Evolutionary conservation across 1,284 basidiomycete species (phyloP), one percentile per base, ranked within the genome.

Genomic region (Austroboletus niveus): DNA sequence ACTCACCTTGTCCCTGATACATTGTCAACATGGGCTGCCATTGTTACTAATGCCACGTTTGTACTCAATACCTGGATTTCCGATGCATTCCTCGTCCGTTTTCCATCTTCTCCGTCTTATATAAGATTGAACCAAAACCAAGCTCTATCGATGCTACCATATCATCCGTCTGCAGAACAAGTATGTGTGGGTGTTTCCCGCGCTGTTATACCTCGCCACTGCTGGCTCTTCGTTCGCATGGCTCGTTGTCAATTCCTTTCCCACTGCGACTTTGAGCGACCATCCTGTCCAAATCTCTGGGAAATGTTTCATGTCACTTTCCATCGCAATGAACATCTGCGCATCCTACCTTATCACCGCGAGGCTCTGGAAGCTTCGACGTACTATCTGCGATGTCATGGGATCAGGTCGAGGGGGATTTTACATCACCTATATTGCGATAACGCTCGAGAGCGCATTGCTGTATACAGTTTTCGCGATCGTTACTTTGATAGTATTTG

Each of bases 61-160:
- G 38, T 56, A 5, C n/a, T 66, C 36, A 66, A 66, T 20, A 61
- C 58, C 0, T 65, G 62, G 50, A 10, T 45, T 2, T 66, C 64
- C 0, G 61, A 66, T 6, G 64, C 48, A 3, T 62, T 66, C 20
- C 60, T 66, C 4, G 61, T 62, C 36, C 42, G 62, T 61, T n/a
- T 7, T 12, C 31, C 14, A 11, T 12, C 1, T 3, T 32, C 3
- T 29, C 20, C 8, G 6, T 10, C 1, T 1, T 14, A 30, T n/a
- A 8, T 8, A 11, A 31, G 5, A 2, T 42, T 57, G 42, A 61
- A 15, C 10, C 15, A 14, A 8, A 14, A 15, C 9, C 4, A 27
- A 66, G 61, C 51, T 66, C 10, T 63, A 62, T 22, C 63, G 63
- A 14, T 64, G 57, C 15, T 49, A 64, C 30, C 22, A 32, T 9